These are phyloP conservation scores for Coleophoma cylindrospora DNA, from an alignment of 2,329 filamentous ascomycete genomes.

Conservation along the genomic window DNA sequence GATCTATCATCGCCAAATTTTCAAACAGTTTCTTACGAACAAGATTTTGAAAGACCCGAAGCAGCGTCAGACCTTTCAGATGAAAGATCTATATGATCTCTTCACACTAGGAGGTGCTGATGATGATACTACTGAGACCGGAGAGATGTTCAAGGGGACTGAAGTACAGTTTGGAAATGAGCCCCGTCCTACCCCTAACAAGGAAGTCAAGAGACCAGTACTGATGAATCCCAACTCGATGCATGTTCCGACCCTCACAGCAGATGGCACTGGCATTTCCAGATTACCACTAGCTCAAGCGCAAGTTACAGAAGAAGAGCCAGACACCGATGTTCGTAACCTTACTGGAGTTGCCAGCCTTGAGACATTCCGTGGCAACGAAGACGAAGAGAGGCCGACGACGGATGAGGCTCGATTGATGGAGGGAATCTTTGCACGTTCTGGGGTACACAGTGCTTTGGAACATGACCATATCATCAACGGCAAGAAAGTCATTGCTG, in stretches of 20 bases:
- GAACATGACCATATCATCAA: conserved; percentile 91
- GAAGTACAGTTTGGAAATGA: conserved; percentile 60
- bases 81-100: conserved; percentile 85
- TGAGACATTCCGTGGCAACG: conserved; percentile 55
- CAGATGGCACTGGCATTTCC: neutral
- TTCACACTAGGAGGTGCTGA: conserved; percentile 71
- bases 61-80: conserved; percentile 84
- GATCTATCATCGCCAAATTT: conserved; percentile 97
- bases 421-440: conserved; percentile 81
- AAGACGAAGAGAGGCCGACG: conserved; percentile 32
- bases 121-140: conserved; percentile 74
- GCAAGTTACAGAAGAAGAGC: conserved; percentile 18
- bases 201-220: conserved; percentile 5
- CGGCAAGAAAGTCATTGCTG: conserved; percentile 64
- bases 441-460: conserved; percentile 83
- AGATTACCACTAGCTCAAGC: neutral
- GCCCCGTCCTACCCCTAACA: conserved; percentile 18
- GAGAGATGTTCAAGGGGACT: conserved; percentile 80
- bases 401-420: conserved; percentile 73
- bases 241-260: conserved; percentile 5
- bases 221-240: neutral
- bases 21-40: conserved; percentile 96
- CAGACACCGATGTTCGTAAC: conserved; percentile 41
- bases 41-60: conserved; percentile 94
- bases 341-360: conserved; percentile 58